Percentiles rank a stretch among this genome's conserved stretches.
phyloP scores from a whole-genome alignment of 1,284 basidiomycete species.

The Apiotrichum domesticum region DNA sequence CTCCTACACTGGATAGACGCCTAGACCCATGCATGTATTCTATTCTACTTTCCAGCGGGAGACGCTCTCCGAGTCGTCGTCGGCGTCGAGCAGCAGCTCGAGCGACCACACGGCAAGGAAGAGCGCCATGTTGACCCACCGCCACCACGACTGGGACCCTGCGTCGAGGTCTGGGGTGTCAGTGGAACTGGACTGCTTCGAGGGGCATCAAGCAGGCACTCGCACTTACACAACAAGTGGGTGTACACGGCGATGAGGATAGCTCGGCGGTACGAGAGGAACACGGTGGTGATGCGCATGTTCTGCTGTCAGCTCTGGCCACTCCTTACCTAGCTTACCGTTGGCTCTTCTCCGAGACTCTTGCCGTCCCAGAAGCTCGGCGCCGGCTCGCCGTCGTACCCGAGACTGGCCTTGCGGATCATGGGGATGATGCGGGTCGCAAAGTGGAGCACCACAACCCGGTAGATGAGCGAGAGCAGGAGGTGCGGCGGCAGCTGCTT shows the following conservation, averaged over 20 bases:
- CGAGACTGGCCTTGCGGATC: constrained; percentile 53
- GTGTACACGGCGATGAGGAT: constrained; percentile 49
- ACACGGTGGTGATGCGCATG: constrained; percentile 44
- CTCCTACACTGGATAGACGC: too few relatives aligned
- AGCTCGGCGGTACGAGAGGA: constrained; percentile 44
- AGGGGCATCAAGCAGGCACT: not conserved
- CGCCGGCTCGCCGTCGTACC: constrained; percentile 32
- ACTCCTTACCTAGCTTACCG: constrained; percentile 24
- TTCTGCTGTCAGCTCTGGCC: constrained; percentile 21
- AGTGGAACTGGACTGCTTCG: not conserved
- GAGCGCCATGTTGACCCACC: constrained; percentile 47
- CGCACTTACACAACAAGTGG: constrained; percentile 42
- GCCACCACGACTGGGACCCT: constrained; percentile 47
- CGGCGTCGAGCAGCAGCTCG: constrained; percentile 45
- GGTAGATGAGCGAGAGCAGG: constrained; percentile 74
- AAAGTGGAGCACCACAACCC: constrained; percentile 73
- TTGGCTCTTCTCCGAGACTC: constrained; percentile 41
- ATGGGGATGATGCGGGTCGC: constrained; percentile 72
- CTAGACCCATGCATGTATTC: constrained; percentile 1
- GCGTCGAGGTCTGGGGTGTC: constrained; percentile 41
- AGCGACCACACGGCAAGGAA: constrained; percentile 46
- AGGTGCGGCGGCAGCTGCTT: constrained; percentile 42
- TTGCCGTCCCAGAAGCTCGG: constrained; percentile 43
- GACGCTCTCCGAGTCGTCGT: constrained; percentile 41
- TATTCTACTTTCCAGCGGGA: constrained; percentile 44